These are phyloP conservation scores for Botrytis aclada DNA, from an alignment of 2,329 filamentous ascomycete genomes.

Conservation along the genomic window DNA sequence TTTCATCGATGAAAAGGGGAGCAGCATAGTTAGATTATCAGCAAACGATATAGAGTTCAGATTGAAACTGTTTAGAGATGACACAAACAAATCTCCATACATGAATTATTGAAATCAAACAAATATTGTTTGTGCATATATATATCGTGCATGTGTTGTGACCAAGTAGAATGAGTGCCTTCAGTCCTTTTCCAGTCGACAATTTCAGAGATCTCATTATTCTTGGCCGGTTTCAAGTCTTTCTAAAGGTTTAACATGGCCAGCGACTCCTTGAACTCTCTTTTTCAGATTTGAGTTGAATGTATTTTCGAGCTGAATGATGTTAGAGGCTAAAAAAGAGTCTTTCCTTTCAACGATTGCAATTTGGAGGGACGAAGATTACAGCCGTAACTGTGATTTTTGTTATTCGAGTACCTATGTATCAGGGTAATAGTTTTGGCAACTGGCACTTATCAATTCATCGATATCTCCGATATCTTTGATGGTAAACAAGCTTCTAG, in stretches of 20 bases:
- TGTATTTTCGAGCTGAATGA: no score
- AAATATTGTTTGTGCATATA: not conserved
- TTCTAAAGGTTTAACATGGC: no score
- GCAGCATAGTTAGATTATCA: not conserved
- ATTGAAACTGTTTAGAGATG: not conserved
- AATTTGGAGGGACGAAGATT: no score
- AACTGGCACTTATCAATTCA: no score
- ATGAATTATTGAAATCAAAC: not conserved
- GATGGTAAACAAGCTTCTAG: no score
- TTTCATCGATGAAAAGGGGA: not conserved
- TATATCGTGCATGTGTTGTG: not conserved
- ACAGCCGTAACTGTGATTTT: no score
- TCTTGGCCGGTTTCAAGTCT: fast-evolving
- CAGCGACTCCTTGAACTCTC: no score
- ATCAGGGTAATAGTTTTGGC: no score
- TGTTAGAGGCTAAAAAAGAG: fast-evolving
- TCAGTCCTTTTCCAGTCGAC: not conserved
- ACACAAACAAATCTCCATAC: not conserved
- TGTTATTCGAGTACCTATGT: no score
- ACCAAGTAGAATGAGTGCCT: not conserved
- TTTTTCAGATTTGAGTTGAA: no score
- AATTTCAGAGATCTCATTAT: not conserved
- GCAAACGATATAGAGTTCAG: not conserved
- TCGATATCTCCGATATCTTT: no score
- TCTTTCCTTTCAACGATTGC: no score